Conservation (phyloP, 1,284 basidiomycete species). For the Leucoagaricus sp. region DNA sequence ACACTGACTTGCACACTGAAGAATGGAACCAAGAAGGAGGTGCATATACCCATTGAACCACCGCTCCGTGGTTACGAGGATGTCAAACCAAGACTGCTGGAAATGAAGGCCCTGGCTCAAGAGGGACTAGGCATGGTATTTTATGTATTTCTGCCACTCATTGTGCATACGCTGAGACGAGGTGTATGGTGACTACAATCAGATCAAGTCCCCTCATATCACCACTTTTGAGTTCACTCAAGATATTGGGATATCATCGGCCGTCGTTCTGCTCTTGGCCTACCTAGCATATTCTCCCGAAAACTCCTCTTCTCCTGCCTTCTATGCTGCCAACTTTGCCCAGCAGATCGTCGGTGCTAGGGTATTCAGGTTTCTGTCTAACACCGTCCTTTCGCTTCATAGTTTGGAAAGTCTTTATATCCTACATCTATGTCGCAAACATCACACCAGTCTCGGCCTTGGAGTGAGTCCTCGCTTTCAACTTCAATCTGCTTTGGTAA, state of each 20-base stretch:
- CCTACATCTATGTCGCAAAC: constrained; percentile 51
- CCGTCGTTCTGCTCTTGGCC: neutral
- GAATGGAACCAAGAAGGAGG: constrained; percentile 46
- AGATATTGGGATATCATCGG: constrained; percentile 8
- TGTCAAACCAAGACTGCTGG: constrained; percentile 73
- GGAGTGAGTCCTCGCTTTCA: constrained; percentile 46
- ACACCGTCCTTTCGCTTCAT: constrained; percentile 38
- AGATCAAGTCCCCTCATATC: constrained; percentile 66
- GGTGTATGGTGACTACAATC: constrained; percentile 27
- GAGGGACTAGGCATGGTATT: constrained; percentile 75
- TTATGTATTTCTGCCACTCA: constrained; percentile 4
- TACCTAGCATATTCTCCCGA: constrained; percentile 8
- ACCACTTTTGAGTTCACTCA: constrained; percentile 52
- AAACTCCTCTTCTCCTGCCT: constrained; percentile 1
- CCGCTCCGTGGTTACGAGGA: constrained; percentile 73
- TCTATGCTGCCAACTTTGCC: constrained; percentile 4
- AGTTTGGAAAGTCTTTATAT: constrained; percentile 55
- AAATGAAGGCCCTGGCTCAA: constrained; percentile 74
- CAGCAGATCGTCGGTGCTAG: neutral
- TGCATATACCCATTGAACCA: constrained; percentile 64
- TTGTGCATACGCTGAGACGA: neutral
- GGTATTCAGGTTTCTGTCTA: constrained; percentile 16
- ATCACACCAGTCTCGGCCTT: constrained; percentile 51
- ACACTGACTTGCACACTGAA: constrained; percentile 62
- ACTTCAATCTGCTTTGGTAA: neutral